Evolutionary conservation across 768 basidiomycete genomes (phyloP), one percentile per base, ranked within the genome.

Genomic region (Boletus rubescentipes): DNA sequence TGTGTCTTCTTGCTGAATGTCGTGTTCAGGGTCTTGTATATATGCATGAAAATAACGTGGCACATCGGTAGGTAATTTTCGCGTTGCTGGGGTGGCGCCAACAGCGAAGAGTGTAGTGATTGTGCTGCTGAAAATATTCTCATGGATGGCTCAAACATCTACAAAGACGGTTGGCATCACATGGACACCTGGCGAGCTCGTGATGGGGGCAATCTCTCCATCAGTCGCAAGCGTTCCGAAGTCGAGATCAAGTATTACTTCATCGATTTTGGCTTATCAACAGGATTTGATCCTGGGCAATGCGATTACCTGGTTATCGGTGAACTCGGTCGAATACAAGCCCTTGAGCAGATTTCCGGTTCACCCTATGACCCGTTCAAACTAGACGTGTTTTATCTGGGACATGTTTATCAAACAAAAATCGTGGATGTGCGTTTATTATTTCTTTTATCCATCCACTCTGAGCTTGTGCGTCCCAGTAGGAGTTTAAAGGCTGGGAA

Each of bases 261-360:
- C 26, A 71, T 73, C 38, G 73, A 73, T 52, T 73, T 76, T 36
- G 70, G 71, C 1, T 43, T 73, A 10, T 72, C 74, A 2, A 56
- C 61, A 0, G 57, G 49, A 16, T 75, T 67, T 30, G 46, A 29
- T 10, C 67, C 73, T 0, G 47, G 2, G 1, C 34, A 51, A 26
- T 14, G 5, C 1, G 31, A 57, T 2, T 44, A 29, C 1, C 21
- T 52, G 0, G 59, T 61, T 2, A 38, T 56, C 7, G 36, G 47
- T 1, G 7, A 43, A 4, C 54, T 60, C 0, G 56, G 63, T 5
- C 61, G 63, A 29, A 46, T 45, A 26, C 49, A 58, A 2, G 59
- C 62, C 0, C 67, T 67, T 0, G 70, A 71, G 29, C 57, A 71
- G 9, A 51, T 46, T 9, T 23, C 37, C 4, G 51, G 38, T 5